Evolutionary conservation across 129 eudicot species (phyloP).

Genomic region (Dittrichia graveolens): DNA sequence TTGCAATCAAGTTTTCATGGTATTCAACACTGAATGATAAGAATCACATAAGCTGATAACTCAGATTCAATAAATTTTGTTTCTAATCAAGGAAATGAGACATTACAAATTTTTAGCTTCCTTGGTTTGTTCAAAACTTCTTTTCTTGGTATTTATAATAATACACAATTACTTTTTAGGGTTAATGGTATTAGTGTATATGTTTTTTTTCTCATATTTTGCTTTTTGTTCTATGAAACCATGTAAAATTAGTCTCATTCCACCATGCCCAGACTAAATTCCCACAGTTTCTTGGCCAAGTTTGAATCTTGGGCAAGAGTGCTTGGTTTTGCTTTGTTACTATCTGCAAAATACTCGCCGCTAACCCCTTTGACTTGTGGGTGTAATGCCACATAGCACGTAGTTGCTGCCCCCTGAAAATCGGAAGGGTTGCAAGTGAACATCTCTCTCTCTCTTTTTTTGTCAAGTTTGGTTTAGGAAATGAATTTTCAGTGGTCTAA

Average conservation of each 20-base stretch:
- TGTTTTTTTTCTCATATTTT: not conserved
- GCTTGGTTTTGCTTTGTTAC: conserved; percentile 49
- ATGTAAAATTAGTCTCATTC: conserved; percentile 1
- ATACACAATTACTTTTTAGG: not conserved
- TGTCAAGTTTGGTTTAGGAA: not conserved
- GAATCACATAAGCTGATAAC: not conserved
- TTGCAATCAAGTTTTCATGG: no score
- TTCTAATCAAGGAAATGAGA: not conserved
- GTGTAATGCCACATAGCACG: conserved; percentile 84
- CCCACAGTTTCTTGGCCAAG: conserved; percentile 82
- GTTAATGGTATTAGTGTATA: no score
- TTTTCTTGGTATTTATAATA: not conserved
- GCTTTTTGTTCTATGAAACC: not conserved
- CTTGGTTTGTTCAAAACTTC: no score
- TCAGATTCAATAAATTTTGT: not conserved
- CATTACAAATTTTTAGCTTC: not conserved
- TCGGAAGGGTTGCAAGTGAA: not conserved
- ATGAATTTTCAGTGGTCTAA: not conserved
- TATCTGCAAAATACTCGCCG: conserved; percentile 75
- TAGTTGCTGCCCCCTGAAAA: conserved; percentile 81
- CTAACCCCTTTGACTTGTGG: conserved; percentile 73
- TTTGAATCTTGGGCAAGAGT: conserved; percentile 50
- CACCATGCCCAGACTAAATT: conserved; percentile 67
- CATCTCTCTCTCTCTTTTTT: no score
- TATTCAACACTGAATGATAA: no score